A percentile compares a stretch with the other conserved stretches of the same genome.
Conservation (phyloP, 768 basidiomycete species). For the Termitomyces sp. region DNA sequence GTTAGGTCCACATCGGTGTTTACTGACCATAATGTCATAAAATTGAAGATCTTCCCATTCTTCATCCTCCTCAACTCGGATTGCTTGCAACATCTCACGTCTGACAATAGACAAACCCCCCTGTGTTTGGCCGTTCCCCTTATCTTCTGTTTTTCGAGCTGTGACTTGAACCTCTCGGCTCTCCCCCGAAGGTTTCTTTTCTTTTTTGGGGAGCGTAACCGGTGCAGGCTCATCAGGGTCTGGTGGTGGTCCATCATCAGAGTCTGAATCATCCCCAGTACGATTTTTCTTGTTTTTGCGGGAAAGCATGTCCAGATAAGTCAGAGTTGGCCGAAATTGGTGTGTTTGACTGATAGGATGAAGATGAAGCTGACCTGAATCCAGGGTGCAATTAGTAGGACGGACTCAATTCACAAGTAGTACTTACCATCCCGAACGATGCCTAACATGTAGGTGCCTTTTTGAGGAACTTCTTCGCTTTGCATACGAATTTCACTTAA, state of each 20-base stretch:
- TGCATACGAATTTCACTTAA: constrained; percentile 67
- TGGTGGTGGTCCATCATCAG: constrained; percentile 74
- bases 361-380: constrained; percentile 65
- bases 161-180: constrained; percentile 77
- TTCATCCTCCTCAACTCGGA: constrained; percentile 77
- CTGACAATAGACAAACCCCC: constrained; percentile 69
- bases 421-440: constrained; percentile 65
- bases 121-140: constrained; percentile 41
- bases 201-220: constrained; percentile 47
- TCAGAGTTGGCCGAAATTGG: constrained; percentile 79
- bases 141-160: constrained; percentile 67
- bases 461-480: constrained; percentile 68
- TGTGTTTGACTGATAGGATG: constrained; percentile 77
- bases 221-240: constrained; percentile 71
- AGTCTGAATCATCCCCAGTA: constrained; percentile 61
- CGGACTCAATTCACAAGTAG: constrained; percentile 5
- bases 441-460: constrained; percentile 72
- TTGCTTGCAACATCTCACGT: constrained; percentile 73
- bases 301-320: constrained; percentile 72
- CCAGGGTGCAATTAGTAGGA: neutral
- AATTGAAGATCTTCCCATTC: constrained; percentile 69
- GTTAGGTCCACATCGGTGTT: neutral
- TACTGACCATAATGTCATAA: constrained; percentile 58
- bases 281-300: constrained; percentile 55
- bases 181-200: constrained; percentile 55